A percentile compares a stretch with the other conserved stretches of the same genome.
These are phyloP conservation scores for Penicillium decumbens DNA, from an alignment of 2,329 filamentous ascomycete species.

Conservation along the genomic window DNA sequence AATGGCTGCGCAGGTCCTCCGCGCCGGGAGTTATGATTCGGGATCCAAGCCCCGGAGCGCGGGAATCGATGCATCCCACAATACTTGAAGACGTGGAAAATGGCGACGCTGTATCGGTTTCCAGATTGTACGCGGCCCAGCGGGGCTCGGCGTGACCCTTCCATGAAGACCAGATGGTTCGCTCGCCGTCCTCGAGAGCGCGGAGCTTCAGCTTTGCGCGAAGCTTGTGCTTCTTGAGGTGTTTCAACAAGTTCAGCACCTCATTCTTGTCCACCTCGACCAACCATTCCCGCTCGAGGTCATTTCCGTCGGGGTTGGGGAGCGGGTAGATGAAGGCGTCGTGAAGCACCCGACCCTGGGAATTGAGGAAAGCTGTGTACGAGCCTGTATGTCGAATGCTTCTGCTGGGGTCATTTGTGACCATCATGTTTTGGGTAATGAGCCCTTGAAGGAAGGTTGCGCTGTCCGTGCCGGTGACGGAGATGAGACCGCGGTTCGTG, in stretches of 20 bases:
- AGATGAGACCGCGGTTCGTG: conserved; percentile 71
- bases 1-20: conserved; percentile 31
- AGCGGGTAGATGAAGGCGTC: conserved; percentile 83
- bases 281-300: conserved; percentile 53
- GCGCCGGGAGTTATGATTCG: conserved; percentile 36
- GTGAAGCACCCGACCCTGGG: conserved; percentile 75
- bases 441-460: conserved; percentile 84
- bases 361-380: conserved; percentile 82
- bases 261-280: conserved; percentile 76
- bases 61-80: conserved; percentile 37
- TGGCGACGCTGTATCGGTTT: conserved; percentile 30
- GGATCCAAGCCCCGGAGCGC: conserved; percentile 40
- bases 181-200: conserved; percentile 61
- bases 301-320: conserved; percentile 35
- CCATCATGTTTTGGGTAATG: conserved; percentile 67
- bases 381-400: conserved; percentile 49
- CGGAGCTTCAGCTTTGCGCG: conserved; percentile 71
- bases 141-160: conserved; percentile 45
- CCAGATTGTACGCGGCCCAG: conserved; percentile 40
- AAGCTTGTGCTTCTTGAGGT: conserved; percentile 81
- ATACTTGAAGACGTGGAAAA: conserved; percentile 27
- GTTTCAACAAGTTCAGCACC: conserved; percentile 58
- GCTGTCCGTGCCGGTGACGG: conserved; percentile 72
- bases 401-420: conserved; percentile 39
- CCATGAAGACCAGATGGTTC: conserved; percentile 71